These are phyloP conservation scores for Neurospora sp. DNA, from an alignment of 495 filamentous ascomycete species.

Conservation along the genomic window DNA sequence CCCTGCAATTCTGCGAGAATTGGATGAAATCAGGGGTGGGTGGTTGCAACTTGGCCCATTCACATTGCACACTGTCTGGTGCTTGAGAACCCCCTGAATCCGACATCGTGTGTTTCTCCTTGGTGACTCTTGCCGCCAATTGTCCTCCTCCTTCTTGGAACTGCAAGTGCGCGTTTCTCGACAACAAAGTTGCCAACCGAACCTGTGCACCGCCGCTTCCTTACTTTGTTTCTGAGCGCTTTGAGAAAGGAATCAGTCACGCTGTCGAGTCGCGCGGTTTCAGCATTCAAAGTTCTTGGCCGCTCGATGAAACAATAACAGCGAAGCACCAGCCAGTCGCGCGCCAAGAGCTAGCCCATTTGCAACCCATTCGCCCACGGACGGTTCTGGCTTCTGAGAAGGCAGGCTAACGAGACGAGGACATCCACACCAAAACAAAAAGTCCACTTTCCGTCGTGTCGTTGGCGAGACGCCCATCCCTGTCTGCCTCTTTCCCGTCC, in stretches of 20 bases:
- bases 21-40: background rate
- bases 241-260: slow-evolving; percentile 1
- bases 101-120: background rate
- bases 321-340: slow-evolving; percentile 9
- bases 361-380: slow-evolving; percentile 4
- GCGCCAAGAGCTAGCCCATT: slow-evolving; percentile 11
- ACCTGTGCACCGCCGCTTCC: background rate
- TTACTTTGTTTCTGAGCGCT: background rate
- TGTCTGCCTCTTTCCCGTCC: slow-evolving; percentile 9
- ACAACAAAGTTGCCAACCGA: background rate
- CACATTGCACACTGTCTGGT: background rate
- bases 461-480: background rate
- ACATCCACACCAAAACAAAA: background rate
- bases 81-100: background rate
- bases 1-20: background rate
- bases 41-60: background rate
- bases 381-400: background rate
- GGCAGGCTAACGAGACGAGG: background rate
- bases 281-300: slow-evolving; percentile 9
- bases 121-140: background rate
- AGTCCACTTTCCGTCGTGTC: background rate
- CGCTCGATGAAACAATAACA: slow-evolving; percentile 20
- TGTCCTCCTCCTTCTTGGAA: background rate
- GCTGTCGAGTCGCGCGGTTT: slow-evolving; percentile 15
- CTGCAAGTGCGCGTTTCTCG: background rate